Percentiles rank a stretch among this genome's conserved stretches.
Conservation (phyloP, 768 basidiomycete species). For the Boletus sp. region DNA sequence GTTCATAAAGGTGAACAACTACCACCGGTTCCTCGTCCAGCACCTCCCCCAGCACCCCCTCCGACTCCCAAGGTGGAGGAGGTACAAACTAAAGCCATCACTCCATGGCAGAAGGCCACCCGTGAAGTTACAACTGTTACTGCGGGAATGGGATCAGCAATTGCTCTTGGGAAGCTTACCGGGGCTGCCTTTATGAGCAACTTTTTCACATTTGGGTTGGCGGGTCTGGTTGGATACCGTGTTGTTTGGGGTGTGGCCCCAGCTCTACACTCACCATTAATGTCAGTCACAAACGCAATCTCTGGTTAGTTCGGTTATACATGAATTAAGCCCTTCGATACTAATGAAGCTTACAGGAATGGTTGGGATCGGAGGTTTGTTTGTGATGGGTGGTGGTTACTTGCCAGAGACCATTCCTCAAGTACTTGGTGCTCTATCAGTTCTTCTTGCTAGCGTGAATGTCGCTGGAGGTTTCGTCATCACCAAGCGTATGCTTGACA, state of each 20-base stretch:
- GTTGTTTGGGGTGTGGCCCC: slow-evolving; percentile 90
- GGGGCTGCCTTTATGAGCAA: slow-evolving; percentile 84
- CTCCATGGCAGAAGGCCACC: slow-evolving; percentile 82
- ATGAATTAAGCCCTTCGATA: not conserved
- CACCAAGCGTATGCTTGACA: slow-evolving; percentile 89
- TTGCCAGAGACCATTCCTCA: slow-evolving; percentile 81
- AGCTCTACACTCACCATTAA: slow-evolving; percentile 84
- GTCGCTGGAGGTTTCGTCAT: slow-evolving; percentile 88
- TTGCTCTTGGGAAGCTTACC: slow-evolving; percentile 78
- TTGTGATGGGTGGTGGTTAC: slow-evolving; percentile 89
- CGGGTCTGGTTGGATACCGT: slow-evolving; percentile 82
- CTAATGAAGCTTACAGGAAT: slow-evolving; percentile 41
- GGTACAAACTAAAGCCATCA: slow-evolving; percentile 54
- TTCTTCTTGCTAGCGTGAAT: slow-evolving; percentile 85
- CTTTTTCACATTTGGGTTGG: slow-evolving; percentile 87
- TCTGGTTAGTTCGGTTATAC: slow-evolving; percentile 53
- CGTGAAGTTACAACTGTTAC: slow-evolving; percentile 74
- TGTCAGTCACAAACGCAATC: slow-evolving; percentile 90
- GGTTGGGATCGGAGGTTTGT: slow-evolving; percentile 84
- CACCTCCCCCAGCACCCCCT: slow-evolving; percentile 60
- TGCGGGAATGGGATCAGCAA: slow-evolving; percentile 68
- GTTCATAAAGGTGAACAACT: slow-evolving; percentile 65
- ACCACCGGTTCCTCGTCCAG: slow-evolving; percentile 64
- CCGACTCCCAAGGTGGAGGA: slow-evolving; percentile 48
- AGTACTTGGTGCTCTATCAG: slow-evolving; percentile 73